Base-by-base conservation (phyloP, 2,329 filamentous ascomycete genomes). In the Endoconidiophora laricicola region DNA sequence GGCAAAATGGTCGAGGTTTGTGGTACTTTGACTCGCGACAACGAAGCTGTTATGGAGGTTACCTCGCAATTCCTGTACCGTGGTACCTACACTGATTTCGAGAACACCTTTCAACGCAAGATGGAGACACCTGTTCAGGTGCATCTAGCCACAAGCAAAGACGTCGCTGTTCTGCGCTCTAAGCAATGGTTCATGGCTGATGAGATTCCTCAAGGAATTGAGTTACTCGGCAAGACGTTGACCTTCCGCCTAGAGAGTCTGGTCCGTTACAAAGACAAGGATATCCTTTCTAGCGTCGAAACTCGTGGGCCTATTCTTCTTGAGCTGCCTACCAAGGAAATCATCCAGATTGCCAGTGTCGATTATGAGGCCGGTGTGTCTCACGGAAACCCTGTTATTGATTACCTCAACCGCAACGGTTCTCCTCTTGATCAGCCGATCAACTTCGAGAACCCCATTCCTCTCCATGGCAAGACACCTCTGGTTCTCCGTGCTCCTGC, bases 1-100 rank as follows among this genome's bases (percentile, higher is more conserved):
- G 91, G 91, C 44, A 98, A 98, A 74, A 95, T 98, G 88, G 93
- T 98, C 16, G 93, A 98, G 67, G 90, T 98, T n/a, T 95, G 88
- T 60, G 91, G 91, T 55, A 98, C 91, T 4, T 94, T 98, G 60
- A 82, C 76, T 49, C 83, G 91, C 41, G 79, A 88, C 49, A 83
- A 83, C 23, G 66, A 84, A 63, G 74, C 87, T 4, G 86, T 98
- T 55, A 98, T 98, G 91, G 87, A 98, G 63, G 91, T 98, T 24
- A 96, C 88, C 10, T 95, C 87, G 55, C 91, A 98, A 65, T 98
- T 98, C 75, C 66, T 98, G 60, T 98, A 98, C 73, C 83, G 93
- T 46, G 91, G 91, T 51, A 73, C 74, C 26, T 98, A 98, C 69
- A 83, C 76, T 50, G 93, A 98, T 65, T 98, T 79, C 59, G 84